phyloP scores from a whole-genome alignment of 2,329 filamentous ascomycete genomes.

The Trichoderma afroharzianum region DNA sequence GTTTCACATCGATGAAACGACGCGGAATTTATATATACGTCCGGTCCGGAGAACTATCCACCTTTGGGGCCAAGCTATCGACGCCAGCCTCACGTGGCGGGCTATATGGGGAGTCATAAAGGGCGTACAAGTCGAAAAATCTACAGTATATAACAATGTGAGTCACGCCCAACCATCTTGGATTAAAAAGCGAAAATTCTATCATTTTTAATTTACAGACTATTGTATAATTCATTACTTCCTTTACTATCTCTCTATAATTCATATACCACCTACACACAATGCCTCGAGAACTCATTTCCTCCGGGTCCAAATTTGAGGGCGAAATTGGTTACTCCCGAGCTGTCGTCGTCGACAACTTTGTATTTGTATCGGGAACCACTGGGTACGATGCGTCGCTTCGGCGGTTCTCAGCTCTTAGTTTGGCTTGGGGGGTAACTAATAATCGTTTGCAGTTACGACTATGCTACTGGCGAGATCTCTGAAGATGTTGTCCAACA shows the following conservation, averaged over 20 bases:
- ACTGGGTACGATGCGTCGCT: constrained; percentile 41
- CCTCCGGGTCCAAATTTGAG: constrained; percentile 51
- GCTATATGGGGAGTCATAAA: not conserved
- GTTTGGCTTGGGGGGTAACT: not conserved
- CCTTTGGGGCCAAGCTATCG: not conserved
- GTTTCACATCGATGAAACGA: not conserved
- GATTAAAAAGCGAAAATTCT: not conserved
- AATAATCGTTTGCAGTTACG: constrained; percentile 38
- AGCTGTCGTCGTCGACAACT: constrained; percentile 48
- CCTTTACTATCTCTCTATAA: not conserved
- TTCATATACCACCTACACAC: not conserved
- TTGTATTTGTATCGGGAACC: constrained; percentile 52
- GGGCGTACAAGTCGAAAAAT: not conserved
- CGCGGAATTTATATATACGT: not conserved
- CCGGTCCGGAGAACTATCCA: not conserved
- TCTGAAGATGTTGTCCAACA: constrained; percentile 45
- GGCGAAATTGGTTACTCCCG: constrained; percentile 52
- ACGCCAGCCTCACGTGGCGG: not conserved
- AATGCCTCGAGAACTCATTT: constrained; percentile 41
- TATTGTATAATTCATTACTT: not conserved
- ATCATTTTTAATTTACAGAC: not conserved
- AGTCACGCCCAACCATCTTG: not conserved
- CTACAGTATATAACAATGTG: not conserved
- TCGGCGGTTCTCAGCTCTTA: not conserved
- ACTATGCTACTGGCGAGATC: constrained; percentile 47